Evolutionary conservation across 495 filamentous ascomycete genomes (phyloP).

Genomic region (Penicillium fimorum): DNA sequence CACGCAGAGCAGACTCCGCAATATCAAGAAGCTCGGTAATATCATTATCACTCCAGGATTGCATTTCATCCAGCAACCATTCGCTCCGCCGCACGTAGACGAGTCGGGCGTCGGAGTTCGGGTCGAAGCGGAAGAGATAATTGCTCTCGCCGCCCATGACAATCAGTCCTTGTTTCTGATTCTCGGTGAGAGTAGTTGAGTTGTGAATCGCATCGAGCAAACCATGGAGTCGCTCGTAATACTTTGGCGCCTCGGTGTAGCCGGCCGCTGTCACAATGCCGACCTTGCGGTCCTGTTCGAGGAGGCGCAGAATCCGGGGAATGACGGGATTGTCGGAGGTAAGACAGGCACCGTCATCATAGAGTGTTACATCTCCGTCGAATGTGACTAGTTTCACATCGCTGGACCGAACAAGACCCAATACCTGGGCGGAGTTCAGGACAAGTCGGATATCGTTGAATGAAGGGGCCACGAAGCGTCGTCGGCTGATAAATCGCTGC

Average conservation of each 20-base stretch:
- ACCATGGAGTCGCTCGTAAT: slow-evolving; percentile 80
- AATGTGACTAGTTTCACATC: slow-evolving; percentile 82
- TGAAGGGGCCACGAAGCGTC: slow-evolving; percentile 91
- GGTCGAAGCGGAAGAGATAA: slow-evolving; percentile 77
- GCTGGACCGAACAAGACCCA: slow-evolving; percentile 68
- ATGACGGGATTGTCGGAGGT: slow-evolving; percentile 74
- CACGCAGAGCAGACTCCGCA: slow-evolving; percentile 76
- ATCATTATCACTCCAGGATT: slow-evolving; percentile 73
- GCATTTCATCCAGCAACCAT: slow-evolving; percentile 90
- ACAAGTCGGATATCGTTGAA: slow-evolving; percentile 96
- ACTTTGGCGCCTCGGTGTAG: slow-evolving; percentile 81
- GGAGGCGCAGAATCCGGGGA: slow-evolving; percentile 66
- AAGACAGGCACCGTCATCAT: slow-evolving; percentile 86
- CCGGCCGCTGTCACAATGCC: slow-evolving; percentile 97
- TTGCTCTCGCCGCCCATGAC: slow-evolving; percentile 92
- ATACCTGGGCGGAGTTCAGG: slow-evolving; percentile 90
- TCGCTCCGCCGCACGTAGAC: slow-evolving; percentile 62
- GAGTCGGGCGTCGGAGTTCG: slow-evolving; percentile 33
- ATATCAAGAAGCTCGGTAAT: slow-evolving; percentile 79
- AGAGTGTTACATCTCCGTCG: slow-evolving; percentile 96
- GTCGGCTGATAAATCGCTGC: slow-evolving; percentile 80
- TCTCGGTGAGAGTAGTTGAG: slow-evolving; percentile 52
- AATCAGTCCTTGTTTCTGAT: slow-evolving; percentile 72
- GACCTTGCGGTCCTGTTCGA: slow-evolving; percentile 63
- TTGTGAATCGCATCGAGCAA: slow-evolving; percentile 77